Evolutionary conservation across 441 rosid genomes (phyloP), one percentile per base, ranked within the genome.

Genomic region (Adansonia madagascariensis): DNA sequence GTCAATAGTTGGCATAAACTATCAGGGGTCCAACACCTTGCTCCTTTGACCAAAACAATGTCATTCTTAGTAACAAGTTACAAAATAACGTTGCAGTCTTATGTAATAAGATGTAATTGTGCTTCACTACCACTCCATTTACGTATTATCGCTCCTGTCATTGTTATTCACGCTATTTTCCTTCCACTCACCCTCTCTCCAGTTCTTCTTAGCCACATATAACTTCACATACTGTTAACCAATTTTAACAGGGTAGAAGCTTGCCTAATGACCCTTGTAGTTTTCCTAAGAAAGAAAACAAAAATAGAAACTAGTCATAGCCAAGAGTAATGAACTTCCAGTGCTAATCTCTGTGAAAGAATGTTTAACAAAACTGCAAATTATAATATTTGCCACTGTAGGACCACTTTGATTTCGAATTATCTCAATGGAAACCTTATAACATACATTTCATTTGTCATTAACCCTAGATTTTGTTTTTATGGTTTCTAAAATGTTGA

Each of bases 1-100:
- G 73, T 24, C 41, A 68, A 68, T 22, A 47, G 18, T 68, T 68
- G 56, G 56, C 56, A 47, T 47, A 24, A 68, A 14, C 31, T 18
- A 12, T 52, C 18, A 24, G 1, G 3, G 47, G 20, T 8, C 22
- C 2, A 1, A 27, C 31, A 2, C 24, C 41, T 62, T 1, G 18
- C 67, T 62, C 18, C 44, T 62, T 31, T 35, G 67, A 14, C 67
- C 47, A 64, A 5, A 15, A n/a, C 46, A 12, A 35, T 15, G 69
- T 64, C 47, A 64, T 35, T 35, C 4, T 35, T 35, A 63, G 20
- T 8, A 15, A 63, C 5, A 15, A 22, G 68, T 31, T 63, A 63
- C 10, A 63, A 63, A 35, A 6, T 6, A 24, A 15, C 2, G n/a
- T 14, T 14, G 18, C 44, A 62, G 2, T 62, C 67, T 14, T 15